phyloP scores from a whole-genome alignment of 176 grass and related monocot species.

The Tuctoria greenei region DNA sequence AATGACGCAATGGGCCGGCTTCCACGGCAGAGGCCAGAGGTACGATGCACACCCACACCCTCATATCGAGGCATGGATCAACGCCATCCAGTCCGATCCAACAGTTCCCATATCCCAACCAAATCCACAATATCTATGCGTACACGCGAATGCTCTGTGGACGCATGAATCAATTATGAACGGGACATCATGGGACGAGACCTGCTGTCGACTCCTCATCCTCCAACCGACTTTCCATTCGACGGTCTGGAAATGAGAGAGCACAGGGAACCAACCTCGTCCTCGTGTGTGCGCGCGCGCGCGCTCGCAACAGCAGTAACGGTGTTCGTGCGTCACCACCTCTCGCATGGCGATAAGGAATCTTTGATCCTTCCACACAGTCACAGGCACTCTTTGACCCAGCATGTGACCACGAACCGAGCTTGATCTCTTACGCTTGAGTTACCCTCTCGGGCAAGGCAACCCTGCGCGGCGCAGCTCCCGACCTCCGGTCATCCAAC shows the following conservation, averaged over 20 bases:
- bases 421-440: neutral
- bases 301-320: too few species aligned
- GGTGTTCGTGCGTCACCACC: too few species aligned
- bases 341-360: neutral
- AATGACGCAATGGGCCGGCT: slow-evolving; percentile 7
- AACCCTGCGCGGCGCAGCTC: neutral
- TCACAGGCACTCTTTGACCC: neutral
- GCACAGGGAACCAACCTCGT: too few species aligned
- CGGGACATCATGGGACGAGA: too few species aligned
- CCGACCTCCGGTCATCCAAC: neutral
- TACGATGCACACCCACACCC: neutral
- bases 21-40: neutral
- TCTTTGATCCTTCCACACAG: slow-evolving; percentile 19
- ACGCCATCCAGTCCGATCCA: neutral
- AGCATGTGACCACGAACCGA: slow-evolving; percentile 1
- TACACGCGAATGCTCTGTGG: too few species aligned
- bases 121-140: neutral
- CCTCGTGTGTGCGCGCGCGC: too few species aligned
- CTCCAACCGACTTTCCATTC: too few species aligned
- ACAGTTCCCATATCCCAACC: neutral
- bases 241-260: too few species aligned
- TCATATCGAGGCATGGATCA: too few species aligned
- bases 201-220: too few species aligned
- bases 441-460: slow-evolving; percentile 24
- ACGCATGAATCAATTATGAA: too few species aligned